phyloP scores from a whole-genome alignment of 1,284 basidiomycete genomes.

The Peniophora sp. region DNA sequence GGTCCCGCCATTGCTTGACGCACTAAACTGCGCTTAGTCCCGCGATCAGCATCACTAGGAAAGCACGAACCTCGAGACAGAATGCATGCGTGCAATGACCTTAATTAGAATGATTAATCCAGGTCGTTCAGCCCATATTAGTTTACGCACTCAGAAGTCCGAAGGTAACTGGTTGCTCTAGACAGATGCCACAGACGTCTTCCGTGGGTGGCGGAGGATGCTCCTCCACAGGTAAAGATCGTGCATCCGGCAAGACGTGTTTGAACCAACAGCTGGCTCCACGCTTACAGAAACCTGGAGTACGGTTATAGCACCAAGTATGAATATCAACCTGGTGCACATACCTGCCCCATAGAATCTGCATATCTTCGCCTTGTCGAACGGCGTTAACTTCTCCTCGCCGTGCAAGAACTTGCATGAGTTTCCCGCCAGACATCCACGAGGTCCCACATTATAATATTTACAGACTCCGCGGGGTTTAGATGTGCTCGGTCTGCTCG shows the following conservation, averaged over 20 bases:
- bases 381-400: conserved; percentile 47
- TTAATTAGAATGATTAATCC: conserved; percentile 16
- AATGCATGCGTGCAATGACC: conserved; percentile 68
- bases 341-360: conserved; percentile 51
- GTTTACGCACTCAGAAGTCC: conserved; percentile 61
- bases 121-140: no score
- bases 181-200: conserved; percentile 55
- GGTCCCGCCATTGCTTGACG: conserved; percentile 64
- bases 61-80: conserved; percentile 46
- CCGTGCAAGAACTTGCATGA: conserved; percentile 71
- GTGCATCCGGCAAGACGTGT: conserved; percentile 30
- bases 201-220: conserved; percentile 19
- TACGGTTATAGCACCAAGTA: not conserved
- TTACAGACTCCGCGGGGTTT: conserved; percentile 56
- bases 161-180: conserved; percentile 60
- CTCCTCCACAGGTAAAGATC: conserved; percentile 12
- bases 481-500: conserved; percentile 11
- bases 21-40: conserved; percentile 34
- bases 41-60: conserved; percentile 3
- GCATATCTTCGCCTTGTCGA: conserved; percentile 63
- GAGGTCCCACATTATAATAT: conserved; percentile 38
- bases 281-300: conserved; percentile 52
- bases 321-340: conserved; percentile 9
- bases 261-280: conserved; percentile 68
- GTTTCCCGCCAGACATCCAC: conserved; percentile 60